These are phyloP conservation scores for Incumbomyces delicatus DNA, from an alignment of 2,329 filamentous ascomycete species.

Conservation along the genomic window DNA sequence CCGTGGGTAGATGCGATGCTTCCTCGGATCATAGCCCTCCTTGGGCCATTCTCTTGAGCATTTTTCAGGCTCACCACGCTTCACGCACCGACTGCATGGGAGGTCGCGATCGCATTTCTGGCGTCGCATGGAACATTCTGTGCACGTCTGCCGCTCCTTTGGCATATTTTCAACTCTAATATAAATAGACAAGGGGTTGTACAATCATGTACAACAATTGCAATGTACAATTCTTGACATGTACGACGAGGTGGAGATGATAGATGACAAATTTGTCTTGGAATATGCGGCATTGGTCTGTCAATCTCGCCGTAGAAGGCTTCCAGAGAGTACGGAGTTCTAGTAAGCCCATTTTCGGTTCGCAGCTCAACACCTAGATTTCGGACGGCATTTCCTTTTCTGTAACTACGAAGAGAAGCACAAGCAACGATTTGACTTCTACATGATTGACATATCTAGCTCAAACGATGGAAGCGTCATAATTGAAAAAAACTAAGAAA, in stretches of 20 bases:
- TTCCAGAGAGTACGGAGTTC: too few relatives aligned
- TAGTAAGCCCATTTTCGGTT: too few relatives aligned
- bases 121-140: constrained; percentile 21
- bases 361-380: too few relatives aligned
- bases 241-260: constrained; percentile 1
- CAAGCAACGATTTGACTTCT: too few relatives aligned
- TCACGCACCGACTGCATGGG: constrained; percentile 33
- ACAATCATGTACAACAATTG: constrained; percentile 4
- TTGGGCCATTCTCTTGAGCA: constrained; percentile 24
- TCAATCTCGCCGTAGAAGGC: too few relatives aligned
- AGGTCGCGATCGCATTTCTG: constrained; percentile 31
- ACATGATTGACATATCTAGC: too few relatives aligned
- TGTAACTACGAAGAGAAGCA: too few relatives aligned
- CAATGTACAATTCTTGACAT: constrained; percentile 5
- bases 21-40: constrained; percentile 19
- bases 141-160: constrained; percentile 20
- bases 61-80: constrained; percentile 28
- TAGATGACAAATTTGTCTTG: neutral
- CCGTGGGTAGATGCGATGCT: constrained; percentile 20
- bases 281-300: neutral
- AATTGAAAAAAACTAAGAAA: too few relatives aligned
- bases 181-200: neutral
- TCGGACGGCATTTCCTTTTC: too few relatives aligned
- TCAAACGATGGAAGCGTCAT: too few relatives aligned
- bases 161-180: neutral